These are phyloP conservation scores for Coemansia sp. DNA, from an alignment of 192 early-diverging fungal genomes.

Conservation along the genomic window DNA sequence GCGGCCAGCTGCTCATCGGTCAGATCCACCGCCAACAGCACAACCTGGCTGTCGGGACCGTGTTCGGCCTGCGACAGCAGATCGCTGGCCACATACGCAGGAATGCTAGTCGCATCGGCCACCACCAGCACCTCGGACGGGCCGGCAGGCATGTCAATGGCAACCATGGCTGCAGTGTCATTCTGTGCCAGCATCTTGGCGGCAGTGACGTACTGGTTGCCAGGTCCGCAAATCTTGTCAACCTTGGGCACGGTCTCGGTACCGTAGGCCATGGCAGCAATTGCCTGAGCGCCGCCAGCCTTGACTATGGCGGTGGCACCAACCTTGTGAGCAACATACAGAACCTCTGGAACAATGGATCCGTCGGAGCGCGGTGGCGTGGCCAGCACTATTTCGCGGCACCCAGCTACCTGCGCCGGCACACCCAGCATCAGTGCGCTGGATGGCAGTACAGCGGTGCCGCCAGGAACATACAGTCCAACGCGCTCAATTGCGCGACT, in stretches of 20 bases:
- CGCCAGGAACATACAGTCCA: slow-evolving; percentile 97
- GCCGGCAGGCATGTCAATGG: slow-evolving; percentile 99
- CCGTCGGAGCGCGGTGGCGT: slow-evolving; percentile 93
- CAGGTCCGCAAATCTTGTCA: slow-evolving; percentile 99
- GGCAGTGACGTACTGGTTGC: slow-evolving; percentile 99
- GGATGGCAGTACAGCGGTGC: slow-evolving; percentile 94
- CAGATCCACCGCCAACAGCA: slow-evolving; percentile 83
- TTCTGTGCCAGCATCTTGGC: slow-evolving; percentile 98
- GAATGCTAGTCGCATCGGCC: slow-evolving; percentile 80
- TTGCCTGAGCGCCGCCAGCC: slow-evolving; percentile 97
- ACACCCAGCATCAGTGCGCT: slow-evolving; percentile 96
- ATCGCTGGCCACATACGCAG: slow-evolving; percentile 93
- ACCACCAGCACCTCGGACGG: slow-evolving; percentile 99
- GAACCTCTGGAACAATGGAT: slow-evolving; percentile 88
- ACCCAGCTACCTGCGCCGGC: slow-evolving; percentile 96
- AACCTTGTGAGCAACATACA: slow-evolving; percentile 97
- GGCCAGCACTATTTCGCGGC: slow-evolving; percentile 92
- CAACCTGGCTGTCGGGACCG: slow-evolving; percentile 94
- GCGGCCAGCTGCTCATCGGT: slow-evolving; percentile 64
- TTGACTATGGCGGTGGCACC: slow-evolving; percentile 88
- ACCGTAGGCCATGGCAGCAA: slow-evolving; percentile 99
- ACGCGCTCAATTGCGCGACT: slow-evolving; percentile 93
- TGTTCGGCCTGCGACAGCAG: slow-evolving; percentile 98
- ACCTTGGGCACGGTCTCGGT: slow-evolving; percentile 96
- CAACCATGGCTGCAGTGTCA: slow-evolving; percentile 88